Conservation (phyloP, 1,284 basidiomycete species). For the Ceratobasidium sp. region DNA sequence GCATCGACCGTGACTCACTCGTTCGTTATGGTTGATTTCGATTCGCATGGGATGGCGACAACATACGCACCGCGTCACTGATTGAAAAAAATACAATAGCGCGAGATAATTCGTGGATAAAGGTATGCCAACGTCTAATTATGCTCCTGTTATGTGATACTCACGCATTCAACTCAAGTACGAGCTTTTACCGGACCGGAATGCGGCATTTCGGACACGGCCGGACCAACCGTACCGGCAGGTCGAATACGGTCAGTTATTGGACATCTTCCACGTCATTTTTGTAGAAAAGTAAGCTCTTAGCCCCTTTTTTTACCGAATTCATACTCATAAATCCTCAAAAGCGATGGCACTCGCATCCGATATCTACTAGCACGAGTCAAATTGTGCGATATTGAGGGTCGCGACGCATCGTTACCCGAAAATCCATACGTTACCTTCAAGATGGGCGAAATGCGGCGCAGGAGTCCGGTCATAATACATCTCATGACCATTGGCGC, state of each 20-base stretch:
- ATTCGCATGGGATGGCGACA: conserved; percentile 1
- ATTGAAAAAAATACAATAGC: conserved; percentile 43
- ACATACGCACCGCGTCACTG: conserved; percentile 25
- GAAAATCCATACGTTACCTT: neutral
- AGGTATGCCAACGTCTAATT: neutral
- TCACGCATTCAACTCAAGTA: neutral
- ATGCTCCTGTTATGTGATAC: neutral
- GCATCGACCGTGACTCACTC: neutral
- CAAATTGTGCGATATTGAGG: conserved; percentile 22
- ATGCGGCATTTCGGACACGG: neutral
- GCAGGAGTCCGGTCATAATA: no score
- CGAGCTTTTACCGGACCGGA: neutral
- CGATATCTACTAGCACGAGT: conserved; percentile 22
- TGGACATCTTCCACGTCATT: conserved; percentile 50
- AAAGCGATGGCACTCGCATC: conserved; percentile 5
- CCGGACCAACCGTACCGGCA: neutral
- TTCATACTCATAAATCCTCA: conserved; percentile 47
- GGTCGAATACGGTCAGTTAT: conserved; percentile 52
- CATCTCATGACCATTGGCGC: no score
- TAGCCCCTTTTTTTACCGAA: conserved; percentile 48
- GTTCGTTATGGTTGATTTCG: conserved; percentile 16
- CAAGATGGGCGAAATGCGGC: no score
- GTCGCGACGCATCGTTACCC: neutral
- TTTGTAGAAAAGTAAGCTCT: conserved; percentile 24
- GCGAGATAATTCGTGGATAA: conserved; percentile 4